Percentiles rank a stretch among this genome's conserved stretches.
Evolutionary conservation across 2,329 filamentous ascomycete species (phyloP).

Genomic region (Fusarium miscanthi): DNA sequence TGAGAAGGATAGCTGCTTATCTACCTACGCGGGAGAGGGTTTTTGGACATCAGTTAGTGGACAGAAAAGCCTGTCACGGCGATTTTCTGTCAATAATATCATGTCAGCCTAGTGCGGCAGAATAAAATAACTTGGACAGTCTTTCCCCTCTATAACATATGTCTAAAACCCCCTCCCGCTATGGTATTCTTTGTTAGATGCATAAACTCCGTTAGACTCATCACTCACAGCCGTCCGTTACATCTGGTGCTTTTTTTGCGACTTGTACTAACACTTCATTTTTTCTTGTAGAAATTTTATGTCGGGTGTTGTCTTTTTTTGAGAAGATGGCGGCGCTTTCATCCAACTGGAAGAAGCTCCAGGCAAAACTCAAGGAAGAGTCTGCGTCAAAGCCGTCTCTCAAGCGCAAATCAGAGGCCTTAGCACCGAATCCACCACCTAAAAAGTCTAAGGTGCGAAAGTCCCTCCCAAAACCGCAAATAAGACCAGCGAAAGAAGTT

Average conservation of each 20-base stretch:
- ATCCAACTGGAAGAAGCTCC: conserved; percentile 83
- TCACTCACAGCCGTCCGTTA: conserved; percentile 15
- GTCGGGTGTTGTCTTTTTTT: not conserved
- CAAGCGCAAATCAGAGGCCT: conserved; percentile 56
- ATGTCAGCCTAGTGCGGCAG: no score
- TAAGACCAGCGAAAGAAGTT: conserved; percentile 4
- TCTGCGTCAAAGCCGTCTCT: conserved; percentile 52
- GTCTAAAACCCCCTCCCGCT: no score
- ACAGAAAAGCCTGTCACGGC: no score
- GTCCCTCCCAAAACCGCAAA: conserved; percentile 6
- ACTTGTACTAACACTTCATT: conserved; percentile 11
- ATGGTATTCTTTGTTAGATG: conserved; percentile 20
- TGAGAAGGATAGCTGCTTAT: conserved; percentile 38
- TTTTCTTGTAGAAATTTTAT: not conserved
- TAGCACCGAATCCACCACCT: conserved; percentile 37
- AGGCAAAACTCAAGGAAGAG: conserved; percentile 68
- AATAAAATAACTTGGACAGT: no score
- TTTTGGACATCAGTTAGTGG: no score
- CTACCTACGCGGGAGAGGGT: not conserved
- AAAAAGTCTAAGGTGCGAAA: conserved; percentile 47
- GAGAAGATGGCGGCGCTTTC: conserved; percentile 61
- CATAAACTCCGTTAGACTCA: conserved; percentile 37
- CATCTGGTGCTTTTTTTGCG: not conserved
- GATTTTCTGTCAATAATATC: no score
- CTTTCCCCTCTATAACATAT: no score